Evolutionary conservation across 225 moss, liverwort and hornwort genomes (phyloP).

Genomic region (Sphagnum tenellum): DNA sequence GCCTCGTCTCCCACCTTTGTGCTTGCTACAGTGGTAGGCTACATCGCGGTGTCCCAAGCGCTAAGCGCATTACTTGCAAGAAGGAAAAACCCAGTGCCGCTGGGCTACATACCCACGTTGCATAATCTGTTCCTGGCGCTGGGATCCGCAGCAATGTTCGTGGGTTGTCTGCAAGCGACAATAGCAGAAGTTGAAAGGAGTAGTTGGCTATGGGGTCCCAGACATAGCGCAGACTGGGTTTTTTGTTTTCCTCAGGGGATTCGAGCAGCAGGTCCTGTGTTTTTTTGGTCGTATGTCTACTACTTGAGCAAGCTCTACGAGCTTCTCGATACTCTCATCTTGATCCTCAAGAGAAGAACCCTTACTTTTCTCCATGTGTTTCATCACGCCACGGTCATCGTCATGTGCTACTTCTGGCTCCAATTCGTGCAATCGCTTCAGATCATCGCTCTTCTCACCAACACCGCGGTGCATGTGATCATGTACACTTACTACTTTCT

Average conservation of each 20-base stretch:
- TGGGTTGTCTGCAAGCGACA: slow-evolving; percentile 53
- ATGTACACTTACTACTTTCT: slow-evolving; percentile 95
- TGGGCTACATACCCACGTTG: slow-evolving; percentile 51
- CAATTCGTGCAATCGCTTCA: slow-evolving; percentile 79
- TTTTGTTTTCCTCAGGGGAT: slow-evolving; percentile 79
- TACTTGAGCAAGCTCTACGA: slow-evolving; percentile 98
- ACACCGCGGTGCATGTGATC: slow-evolving; percentile 84
- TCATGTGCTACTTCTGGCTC: slow-evolving; percentile 99
- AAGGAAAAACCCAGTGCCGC: slow-evolving; percentile 39
- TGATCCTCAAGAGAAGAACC: slow-evolving; percentile 47
- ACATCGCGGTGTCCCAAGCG: slow-evolving; percentile 32
- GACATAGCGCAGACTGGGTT: slow-evolving; percentile 41
- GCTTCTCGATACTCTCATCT: slow-evolving; percentile 66
- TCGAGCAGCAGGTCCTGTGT: slow-evolving; percentile 68
- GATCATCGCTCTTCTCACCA: slow-evolving; percentile 76
- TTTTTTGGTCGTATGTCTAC: slow-evolving; percentile 92
- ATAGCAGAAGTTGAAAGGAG: slow-evolving; percentile 45
- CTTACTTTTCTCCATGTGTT: slow-evolving; percentile 89
- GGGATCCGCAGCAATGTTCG: slow-evolving; percentile 71
- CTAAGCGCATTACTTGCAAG: slow-evolving; percentile 38
- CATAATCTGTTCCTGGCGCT: slow-evolving; percentile 71
- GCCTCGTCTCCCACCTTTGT: slow-evolving; percentile 49
- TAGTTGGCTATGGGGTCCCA: slow-evolving; percentile 59
- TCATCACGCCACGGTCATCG: slow-evolving; percentile 75
- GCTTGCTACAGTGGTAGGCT: slow-evolving; percentile 29